Evolutionary conservation across 495 filamentous ascomycete genomes (phyloP).

Genomic region (Penicillium antarcticum): DNA sequence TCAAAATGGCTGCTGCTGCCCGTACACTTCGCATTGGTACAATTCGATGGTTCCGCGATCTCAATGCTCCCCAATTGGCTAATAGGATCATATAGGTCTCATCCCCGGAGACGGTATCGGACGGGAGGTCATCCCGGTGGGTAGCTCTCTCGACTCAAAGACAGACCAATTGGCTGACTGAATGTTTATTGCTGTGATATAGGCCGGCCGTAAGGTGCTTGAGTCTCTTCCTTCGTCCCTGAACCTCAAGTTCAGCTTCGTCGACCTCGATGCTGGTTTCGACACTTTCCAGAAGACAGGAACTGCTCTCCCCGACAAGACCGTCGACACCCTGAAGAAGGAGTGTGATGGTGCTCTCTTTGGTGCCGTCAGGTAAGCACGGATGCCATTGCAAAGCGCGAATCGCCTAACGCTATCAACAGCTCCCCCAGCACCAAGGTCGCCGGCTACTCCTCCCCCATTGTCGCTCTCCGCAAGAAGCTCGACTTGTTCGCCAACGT

Average conservation of each 20-base stretch:
- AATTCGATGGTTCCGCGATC: slow-evolving; percentile 13
- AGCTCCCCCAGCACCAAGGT: slow-evolving; percentile 84
- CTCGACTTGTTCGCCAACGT: slow-evolving; percentile 97
- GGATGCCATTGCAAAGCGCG: not conserved
- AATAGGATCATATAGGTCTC: slow-evolving; percentile 60
- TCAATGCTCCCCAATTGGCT: slow-evolving; percentile 15
- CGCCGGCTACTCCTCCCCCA: slow-evolving; percentile 93
- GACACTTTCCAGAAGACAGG: slow-evolving; percentile 89
- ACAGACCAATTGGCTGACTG: slow-evolving; percentile 10
- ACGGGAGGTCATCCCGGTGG: slow-evolving; percentile 89
- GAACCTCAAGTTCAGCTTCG: slow-evolving; percentile 87
- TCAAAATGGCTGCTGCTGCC: slow-evolving; percentile 49
- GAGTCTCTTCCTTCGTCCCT: slow-evolving; percentile 82
- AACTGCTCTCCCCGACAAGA: slow-evolving; percentile 82
- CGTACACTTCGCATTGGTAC: slow-evolving; percentile 57
- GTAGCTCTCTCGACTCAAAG: slow-evolving; percentile 12
- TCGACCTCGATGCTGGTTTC: slow-evolving; percentile 87
- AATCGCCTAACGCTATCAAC: not conserved
- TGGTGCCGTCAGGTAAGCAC: slow-evolving; percentile 74
- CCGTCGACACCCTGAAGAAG: slow-evolving; percentile 75
- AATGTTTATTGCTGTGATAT: slow-evolving; percentile 13
- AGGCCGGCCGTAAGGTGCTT: slow-evolving; percentile 83
- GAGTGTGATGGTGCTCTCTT: slow-evolving; percentile 97
- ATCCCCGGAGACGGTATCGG: slow-evolving; percentile 99
- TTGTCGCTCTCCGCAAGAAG: slow-evolving; percentile 93